Conservation (phyloP, 495 filamentous ascomycete species). For the Aspergillus saccharolyticus region DNA sequence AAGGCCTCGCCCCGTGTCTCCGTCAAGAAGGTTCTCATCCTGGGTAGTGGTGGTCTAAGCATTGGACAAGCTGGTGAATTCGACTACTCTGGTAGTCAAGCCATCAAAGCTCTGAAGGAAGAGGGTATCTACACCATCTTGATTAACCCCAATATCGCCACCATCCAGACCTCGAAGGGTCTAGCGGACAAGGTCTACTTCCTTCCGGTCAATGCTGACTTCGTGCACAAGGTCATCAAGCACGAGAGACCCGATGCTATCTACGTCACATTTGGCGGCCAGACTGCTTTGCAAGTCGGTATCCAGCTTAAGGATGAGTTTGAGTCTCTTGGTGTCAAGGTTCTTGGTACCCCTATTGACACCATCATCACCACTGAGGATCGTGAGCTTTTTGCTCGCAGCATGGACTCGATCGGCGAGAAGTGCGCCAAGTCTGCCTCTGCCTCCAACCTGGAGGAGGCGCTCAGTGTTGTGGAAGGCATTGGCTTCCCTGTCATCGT, state of each 20-base stretch:
- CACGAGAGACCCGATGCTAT: slow-evolving; percentile 94
- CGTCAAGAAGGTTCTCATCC: slow-evolving; percentile 95
- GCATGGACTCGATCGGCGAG: slow-evolving; percentile 97
- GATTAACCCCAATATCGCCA: slow-evolving; percentile 98
- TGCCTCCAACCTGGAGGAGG: slow-evolving; percentile 80
- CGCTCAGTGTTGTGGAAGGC: slow-evolving; percentile 71
- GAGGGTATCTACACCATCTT: slow-evolving; percentile 92
- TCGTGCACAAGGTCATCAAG: slow-evolving; percentile 95
- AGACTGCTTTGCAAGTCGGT: slow-evolving; percentile 90
- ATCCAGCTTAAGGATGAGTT: slow-evolving; percentile 97
- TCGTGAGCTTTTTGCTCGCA: slow-evolving; percentile 91
- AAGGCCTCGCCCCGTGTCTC: slow-evolving; percentile 67
- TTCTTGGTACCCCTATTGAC: slow-evolving; percentile 92
- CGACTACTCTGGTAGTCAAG: slow-evolving; percentile 92
- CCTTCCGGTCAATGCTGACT: slow-evolving; percentile 91
- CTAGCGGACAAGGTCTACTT: slow-evolving; percentile 99
- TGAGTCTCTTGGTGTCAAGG: slow-evolving; percentile 80
- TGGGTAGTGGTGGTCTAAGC: slow-evolving; percentile 91
- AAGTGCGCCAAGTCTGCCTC: slow-evolving; percentile 97
- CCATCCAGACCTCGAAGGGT: slow-evolving; percentile 93
- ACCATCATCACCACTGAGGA: slow-evolving; percentile 99
- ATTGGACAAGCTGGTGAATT: slow-evolving; percentile 99
- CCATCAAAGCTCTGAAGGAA: slow-evolving; percentile 94
- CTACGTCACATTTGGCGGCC: slow-evolving; percentile 94
- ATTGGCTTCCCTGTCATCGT: slow-evolving; percentile 97